Base-by-base conservation (phyloP, 208 protist species). In the Wallacemonas sp. region DNA sequence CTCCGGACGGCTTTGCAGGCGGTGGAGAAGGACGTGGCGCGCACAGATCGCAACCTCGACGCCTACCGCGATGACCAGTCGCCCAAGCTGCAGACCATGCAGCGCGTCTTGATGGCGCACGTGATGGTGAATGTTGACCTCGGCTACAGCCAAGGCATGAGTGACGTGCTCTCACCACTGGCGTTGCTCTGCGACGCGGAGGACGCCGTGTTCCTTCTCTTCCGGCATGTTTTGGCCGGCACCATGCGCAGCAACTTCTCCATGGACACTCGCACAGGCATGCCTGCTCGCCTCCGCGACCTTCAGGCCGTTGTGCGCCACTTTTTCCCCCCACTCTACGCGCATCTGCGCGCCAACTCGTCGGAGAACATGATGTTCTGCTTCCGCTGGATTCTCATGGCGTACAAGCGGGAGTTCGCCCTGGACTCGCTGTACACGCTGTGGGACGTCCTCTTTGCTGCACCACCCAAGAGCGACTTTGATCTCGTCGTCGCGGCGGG, bases 71-170 rank as follows among this genome's bases (percentile, higher is more conserved):
- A 86, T 3, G 81, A 86, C 18, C 64, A 77, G 8, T 68, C 79
- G 10, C 59, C 67, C 32, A 84, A 82, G 50, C 77, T 94, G 46
- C 41, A 44, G n/a, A 59, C 68, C 32, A 52, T 98, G 38, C 75
- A 69, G n/a, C 50, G 89, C 55, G 72, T 96, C 2, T 78, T 98
- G 23, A 74, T 97, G 57, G 82, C 87, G 7, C 84, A 97, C 69
- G 77, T 82, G 25, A 87, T 97, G 75, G 82, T 84, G 46, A 92
- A 98, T 73, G 94, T 97, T 79, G 94, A 98, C 54, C 71, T 95
- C n/a, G 87, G 89, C 45, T 98, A 98, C 77, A 88, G 80, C 33
- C 91, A 97, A 57, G 89, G 89, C 28, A 97, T 98, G 94, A 91
- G 82, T 54, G 94, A 98, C 63, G 67, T 97, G 0, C 76, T 89